These are phyloP conservation scores for Mycena metata DNA, from an alignment of 768 basidiomycete genomes.

Conservation along the genomic window DNA sequence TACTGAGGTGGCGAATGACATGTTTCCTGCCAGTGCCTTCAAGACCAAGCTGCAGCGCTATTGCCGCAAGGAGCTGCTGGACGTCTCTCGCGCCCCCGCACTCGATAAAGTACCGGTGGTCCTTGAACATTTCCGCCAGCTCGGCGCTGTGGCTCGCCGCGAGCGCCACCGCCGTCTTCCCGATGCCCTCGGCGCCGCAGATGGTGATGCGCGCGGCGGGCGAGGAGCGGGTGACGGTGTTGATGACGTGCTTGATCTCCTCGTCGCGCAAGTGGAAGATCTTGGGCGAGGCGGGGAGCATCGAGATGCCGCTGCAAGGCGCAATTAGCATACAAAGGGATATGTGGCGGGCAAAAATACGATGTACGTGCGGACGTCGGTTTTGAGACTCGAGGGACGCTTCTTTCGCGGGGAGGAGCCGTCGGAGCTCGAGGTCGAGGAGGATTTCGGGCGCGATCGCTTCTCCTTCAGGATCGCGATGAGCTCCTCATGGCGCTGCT, in stretches of 20 bases:
- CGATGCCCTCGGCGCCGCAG: constrained; percentile 23
- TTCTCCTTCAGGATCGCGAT: constrained; percentile 34
- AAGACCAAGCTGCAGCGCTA: too few relatives aligned
- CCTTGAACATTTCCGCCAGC: constrained; percentile 8
- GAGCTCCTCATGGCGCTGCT: constrained; percentile 30
- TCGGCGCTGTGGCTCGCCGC: constrained; percentile 22
- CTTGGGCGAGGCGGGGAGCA: constrained; percentile 31
- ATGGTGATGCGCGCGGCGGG: constrained; percentile 22
- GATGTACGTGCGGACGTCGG: background rate
- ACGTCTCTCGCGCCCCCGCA: constrained; percentile 24
- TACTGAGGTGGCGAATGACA: constrained; percentile 4
- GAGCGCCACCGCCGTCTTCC: constrained; percentile 34
- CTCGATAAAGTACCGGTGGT: constrained; percentile 28
- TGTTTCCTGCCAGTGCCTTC: constrained; percentile 23
- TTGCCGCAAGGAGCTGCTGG: constrained; percentile 21
- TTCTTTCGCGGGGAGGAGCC: constrained; percentile 12
- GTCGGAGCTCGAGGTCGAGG: background rate
- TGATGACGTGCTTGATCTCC: constrained; percentile 27
- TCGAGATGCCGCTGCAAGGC: background rate
- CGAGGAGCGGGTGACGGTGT: constrained; percentile 16
- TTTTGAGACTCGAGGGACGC: background rate
- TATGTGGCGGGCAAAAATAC: background rate
- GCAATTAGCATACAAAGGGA: background rate
- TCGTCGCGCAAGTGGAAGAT: constrained; percentile 30
- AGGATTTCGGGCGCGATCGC: background rate